A percentile compares a stretch with the other conserved stretches of the same genome.
Conservation (phyloP, 305 asterid genomes). For the Ajuga reptans region DNA sequence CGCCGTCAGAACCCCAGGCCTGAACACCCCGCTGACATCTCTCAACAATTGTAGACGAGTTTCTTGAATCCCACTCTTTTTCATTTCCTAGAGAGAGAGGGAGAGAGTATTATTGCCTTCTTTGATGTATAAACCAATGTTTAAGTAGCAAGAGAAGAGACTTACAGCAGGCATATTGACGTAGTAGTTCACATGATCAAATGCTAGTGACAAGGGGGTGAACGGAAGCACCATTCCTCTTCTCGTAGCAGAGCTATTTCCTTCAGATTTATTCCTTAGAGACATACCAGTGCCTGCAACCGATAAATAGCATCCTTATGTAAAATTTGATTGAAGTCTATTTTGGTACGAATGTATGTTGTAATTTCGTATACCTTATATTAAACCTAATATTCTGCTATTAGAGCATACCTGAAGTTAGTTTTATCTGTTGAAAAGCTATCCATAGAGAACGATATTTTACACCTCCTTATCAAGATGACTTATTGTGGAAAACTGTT, state of each 20-base stretch:
- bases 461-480: not conserved
- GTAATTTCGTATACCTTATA: no score
- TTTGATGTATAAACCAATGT: not conserved
- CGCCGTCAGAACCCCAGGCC: conserved; percentile 91
- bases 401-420: not conserved
- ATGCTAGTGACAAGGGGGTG: conserved; percentile 72
- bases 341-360: not conserved
- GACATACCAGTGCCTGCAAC: conserved; percentile 42
- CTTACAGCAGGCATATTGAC: conserved; percentile 96
- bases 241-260: conserved; percentile 27
- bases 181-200: conserved; percentile 71
- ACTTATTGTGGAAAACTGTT: not conserved
- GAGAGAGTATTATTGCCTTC: not conserved
- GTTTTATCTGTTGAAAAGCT: not conserved
- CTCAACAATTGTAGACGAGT: conserved; percentile 69
- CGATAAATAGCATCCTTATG: conserved; percentile 5
- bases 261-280: conserved; percentile 28
- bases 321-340: not conserved
- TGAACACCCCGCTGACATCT: conserved; percentile 79
- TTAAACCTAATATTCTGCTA: no score
- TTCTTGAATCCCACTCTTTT: conserved; percentile 55
- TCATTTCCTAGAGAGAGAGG: conserved; percentile 65
- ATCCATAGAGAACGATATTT: not conserved
- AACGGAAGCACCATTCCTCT: conserved; percentile 94
- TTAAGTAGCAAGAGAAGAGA: conserved; percentile 10